Base-by-base conservation (phyloP, 192 early-diverging fungal genomes). In the Coemansia reversa region DNA sequence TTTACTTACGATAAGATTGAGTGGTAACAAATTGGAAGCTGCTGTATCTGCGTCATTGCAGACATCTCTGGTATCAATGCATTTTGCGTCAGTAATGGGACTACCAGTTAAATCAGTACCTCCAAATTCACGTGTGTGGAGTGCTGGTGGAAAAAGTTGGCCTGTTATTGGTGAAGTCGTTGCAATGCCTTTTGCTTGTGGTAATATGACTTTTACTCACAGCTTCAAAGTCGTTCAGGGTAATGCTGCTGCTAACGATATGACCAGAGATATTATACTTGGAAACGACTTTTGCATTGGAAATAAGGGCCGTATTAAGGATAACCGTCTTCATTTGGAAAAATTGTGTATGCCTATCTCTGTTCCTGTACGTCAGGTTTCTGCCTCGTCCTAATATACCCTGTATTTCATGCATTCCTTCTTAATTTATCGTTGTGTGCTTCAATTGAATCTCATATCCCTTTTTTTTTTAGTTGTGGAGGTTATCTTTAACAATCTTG, bases 231-330 rank as follows among this genome's bases (percentile, higher is more conserved):
- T 73, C 16, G 70, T 79, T 7, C 70, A 70, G 57, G 70, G 70
- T 25, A 57, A 52, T 20, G 63, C 66, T 2, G 66, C 52, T 23
- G 39, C 65, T 2, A 67, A 66, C 59, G 76, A 79, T 29, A 72
- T 79, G 76, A 6, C 63, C 0, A 58, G 76, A 42, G 76, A 79
- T 28, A 58, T 79, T 25, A 64, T 79, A 20, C 76, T 79, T 9
- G 76, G 66, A 54, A 79, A 79, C 53, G 76, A 79, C 64, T 79
- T 79, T 61, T 79, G 69, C 66, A 61, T 79, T 2, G 70, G 76
- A 58, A 73, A 79, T 57, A 72, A 79, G 58, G 76, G 76, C 64
- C 66, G 69, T 56, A 79, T 79, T 60, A 72, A 73, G 60, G 76
- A 79, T 57, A 72, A 73, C 58, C 70, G 63, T 39, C 64, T 79